Evolutionary conservation across 2,329 filamentous ascomycete genomes (phyloP), one percentile per base, ranked within the genome.

Genomic region (Pestalotiopsis sp.): DNA sequence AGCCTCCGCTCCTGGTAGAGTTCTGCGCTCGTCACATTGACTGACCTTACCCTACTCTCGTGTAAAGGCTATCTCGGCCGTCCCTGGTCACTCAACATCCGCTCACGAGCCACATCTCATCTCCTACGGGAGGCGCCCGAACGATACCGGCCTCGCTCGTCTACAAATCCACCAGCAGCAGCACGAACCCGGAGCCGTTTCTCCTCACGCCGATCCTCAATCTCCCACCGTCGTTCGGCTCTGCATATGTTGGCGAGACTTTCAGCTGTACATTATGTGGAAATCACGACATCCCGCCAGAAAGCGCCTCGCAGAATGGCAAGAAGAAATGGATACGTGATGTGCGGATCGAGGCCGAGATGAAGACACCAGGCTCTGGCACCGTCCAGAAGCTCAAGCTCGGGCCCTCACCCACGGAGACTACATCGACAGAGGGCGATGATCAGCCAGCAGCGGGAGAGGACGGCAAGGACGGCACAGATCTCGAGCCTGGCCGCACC

Each of bases 241-340:
- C 93, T 13, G 95, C 95, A 9, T 98, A 98, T 79, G 95, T 98
- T 23, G 96, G 96, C 75, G 95, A 98, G 83, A 94, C 92, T 0
- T 98, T 99, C 81, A 91, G 92, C 72, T 99, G 96, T 81, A 97
- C 95, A 1, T 86, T 98, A 25, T 97, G 95, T 82, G 95, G 93
- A n/a, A 98, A 97, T 83, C 95, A 98, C 78, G 95, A 98, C 82
- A 70, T 82, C 82, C 60, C 75, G 4, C 31, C 52, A 27, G 52
- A 59, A 11, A 77, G 74, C 25, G 69, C 73, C 64, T 73, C 56
- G 70, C 17, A 45, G 69, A 64, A 62, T 58, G 36, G n/a, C 67
- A 63, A 49, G 58, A 87, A 85, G 71, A 84, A 84, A 66, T 75
- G 71, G 25, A 90, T 97, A 56, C 91, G 90, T 71, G 92, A 92